phyloP scores from a whole-genome alignment of 202 grass and related monocot genomes.

The Eragrostis tef region DNA sequence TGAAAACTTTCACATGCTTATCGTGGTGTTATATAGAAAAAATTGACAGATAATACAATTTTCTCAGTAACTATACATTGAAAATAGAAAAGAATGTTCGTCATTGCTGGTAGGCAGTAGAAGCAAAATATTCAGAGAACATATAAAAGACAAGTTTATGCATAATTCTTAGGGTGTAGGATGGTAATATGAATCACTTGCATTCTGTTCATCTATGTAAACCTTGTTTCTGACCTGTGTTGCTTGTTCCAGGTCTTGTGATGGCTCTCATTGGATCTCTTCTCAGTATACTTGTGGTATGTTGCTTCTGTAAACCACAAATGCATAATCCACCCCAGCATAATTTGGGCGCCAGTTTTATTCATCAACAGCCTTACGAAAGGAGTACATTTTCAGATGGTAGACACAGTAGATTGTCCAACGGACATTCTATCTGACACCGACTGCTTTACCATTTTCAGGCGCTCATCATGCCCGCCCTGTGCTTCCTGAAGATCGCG shows the following conservation, averaged over 20 bases:
- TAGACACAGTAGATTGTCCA: too few relatives aligned
- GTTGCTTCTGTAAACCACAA: constrained; percentile 5
- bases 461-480: constrained; percentile 78
- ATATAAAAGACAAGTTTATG: too few relatives aligned
- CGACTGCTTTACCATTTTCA: constrained; percentile 25
- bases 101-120: too few relatives aligned
- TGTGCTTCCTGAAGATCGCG: constrained; percentile 81
- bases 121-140: too few relatives aligned
- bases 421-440: background rate
- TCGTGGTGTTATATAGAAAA: background rate
- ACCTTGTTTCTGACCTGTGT: constrained; percentile 24
- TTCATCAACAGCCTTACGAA: background rate
- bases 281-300: constrained; percentile 90
- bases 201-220: too few relatives aligned
- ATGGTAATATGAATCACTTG: too few relatives aligned
- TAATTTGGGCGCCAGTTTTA: background rate
- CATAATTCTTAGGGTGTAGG: too few relatives aligned
- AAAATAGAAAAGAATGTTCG: too few relatives aligned
- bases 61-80: too few relatives aligned
- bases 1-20: background rate
- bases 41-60: too few relatives aligned
- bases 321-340: background rate
- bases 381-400: background rate
- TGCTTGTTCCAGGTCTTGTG: constrained; percentile 73
- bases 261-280: constrained; percentile 96